Percentiles rank a stretch among this genome's conserved stretches.
Evolutionary conservation across 1,284 basidiomycete genomes (phyloP).

Genomic region (Sparassis latifolia): DNA sequence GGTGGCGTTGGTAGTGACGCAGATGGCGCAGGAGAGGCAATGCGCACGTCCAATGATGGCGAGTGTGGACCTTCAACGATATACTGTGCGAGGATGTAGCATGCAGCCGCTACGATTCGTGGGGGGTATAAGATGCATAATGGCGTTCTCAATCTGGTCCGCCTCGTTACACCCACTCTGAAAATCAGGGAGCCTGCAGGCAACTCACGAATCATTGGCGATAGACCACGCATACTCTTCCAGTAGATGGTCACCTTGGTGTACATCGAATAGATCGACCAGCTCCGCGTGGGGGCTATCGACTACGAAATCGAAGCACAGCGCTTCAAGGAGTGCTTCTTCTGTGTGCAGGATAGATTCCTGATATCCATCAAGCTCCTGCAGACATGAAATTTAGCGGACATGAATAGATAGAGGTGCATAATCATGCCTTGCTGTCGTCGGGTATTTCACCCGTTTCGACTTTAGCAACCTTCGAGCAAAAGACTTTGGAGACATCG

Average conservation of each 20-base stretch:
- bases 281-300: constrained; percentile 77
- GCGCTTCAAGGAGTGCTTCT: constrained; percentile 78
- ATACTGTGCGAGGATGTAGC: constrained; percentile 67
- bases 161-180: neutral
- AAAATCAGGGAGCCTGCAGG: constrained; percentile 1
- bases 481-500: constrained; percentile 74
- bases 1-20: constrained; percentile 43
- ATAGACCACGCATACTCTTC: constrained; percentile 78
- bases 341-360: constrained; percentile 72
- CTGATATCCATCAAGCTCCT: constrained; percentile 76
- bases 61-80: constrained; percentile 65
- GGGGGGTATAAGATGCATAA: constrained; percentile 64
- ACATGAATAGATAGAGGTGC: constrained; percentile 6
- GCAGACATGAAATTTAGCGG: constrained; percentile 1
- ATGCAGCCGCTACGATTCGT: constrained; percentile 64
- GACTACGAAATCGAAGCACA: constrained; percentile 89
- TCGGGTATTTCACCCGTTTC: constrained; percentile 50
- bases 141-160: constrained; percentile 63
- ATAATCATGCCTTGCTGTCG: constrained; percentile 47
- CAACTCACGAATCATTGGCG: constrained; percentile 75
- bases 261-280: constrained; percentile 56
- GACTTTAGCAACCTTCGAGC: constrained; percentile 58
- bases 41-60: constrained; percentile 61
- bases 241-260: constrained; percentile 39
- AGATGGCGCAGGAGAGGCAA: constrained; percentile 25